phyloP scores from a whole-genome alignment of 768 basidiomycete species.

The Tulasnella sp. region DNA sequence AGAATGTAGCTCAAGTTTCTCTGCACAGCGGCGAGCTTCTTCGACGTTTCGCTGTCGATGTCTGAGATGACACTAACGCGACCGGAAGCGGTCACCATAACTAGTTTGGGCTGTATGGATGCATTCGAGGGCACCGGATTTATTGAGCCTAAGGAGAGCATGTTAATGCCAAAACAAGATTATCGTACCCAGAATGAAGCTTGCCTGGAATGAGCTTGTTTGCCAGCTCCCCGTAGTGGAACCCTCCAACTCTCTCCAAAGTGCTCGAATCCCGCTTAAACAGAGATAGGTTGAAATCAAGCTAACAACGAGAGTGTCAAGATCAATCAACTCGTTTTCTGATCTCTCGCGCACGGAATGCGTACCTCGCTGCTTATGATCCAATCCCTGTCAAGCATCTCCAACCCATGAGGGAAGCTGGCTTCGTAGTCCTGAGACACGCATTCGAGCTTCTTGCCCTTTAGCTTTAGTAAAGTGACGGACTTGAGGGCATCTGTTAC shows the following conservation, averaged over 20 bases:
- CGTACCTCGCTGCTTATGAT: constrained; percentile 70
- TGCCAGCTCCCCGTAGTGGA: constrained; percentile 64
- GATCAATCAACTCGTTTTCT: neutral
- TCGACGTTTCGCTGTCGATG: constrained; percentile 40
- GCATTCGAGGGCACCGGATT: constrained; percentile 31
- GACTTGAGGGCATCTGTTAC: constrained; percentile 77
- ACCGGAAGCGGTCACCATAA: constrained; percentile 71
- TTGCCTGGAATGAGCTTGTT: constrained; percentile 62
- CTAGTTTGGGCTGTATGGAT: constrained; percentile 41
- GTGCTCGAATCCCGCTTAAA: constrained; percentile 40
- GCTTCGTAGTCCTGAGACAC: constrained; percentile 66
- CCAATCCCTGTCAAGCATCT: constrained; percentile 40
- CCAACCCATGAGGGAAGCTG: constrained; percentile 59
- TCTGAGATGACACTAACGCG: constrained; percentile 64
- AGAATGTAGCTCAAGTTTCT: constrained; percentile 56
- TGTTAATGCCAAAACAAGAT: neutral
- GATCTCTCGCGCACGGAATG: constrained; percentile 13
- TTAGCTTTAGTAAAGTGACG: constrained; percentile 52
- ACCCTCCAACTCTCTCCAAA: constrained; percentile 57
- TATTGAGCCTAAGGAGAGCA: constrained; percentile 39
- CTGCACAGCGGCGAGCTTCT: constrained; percentile 58
- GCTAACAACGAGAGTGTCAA: constrained; percentile 30
- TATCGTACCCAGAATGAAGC: constrained; percentile 4
- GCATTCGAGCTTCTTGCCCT: constrained; percentile 34
- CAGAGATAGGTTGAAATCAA: constrained; percentile 53